Base-by-base conservation (phyloP, 2,329 filamentous ascomycete species). In the Sarocladium brachiariae region DNA sequence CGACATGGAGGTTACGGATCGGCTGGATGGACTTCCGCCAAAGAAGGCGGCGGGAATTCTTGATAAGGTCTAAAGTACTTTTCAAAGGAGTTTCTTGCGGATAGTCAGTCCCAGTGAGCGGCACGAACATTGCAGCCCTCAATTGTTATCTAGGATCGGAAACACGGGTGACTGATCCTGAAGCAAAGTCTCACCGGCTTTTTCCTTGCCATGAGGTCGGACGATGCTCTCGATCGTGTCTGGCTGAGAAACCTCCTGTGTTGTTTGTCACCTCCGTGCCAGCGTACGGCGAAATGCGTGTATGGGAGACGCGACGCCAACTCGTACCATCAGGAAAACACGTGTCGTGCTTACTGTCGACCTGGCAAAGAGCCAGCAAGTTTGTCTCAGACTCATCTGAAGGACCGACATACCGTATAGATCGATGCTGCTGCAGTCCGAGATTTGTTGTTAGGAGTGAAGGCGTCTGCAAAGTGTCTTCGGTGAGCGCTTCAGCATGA, bases 171-270 rank as follows among this genome's bases (percentile, higher is more conserved):
- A 16, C 76, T 68, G 39, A 76, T 73, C 25, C 72, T 63, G 58
- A 83, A 83, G 64, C 81, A 84, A 35, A 83, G 67, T 53, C 78
- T 76, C 54, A 84, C 72, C 50, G 84, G 64, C 31, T 73, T 72
- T n/a, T n/a, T n/a, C n/a, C 52, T 72, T 71, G 9, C 80, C 80
- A 59, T 83, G 74, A 6, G 77, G 74, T 27, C 73, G 70, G 13
- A 83, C 75, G 39, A 78, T 69, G 45, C 72, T 68, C 61, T 83
- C 78, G 53, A 83, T 73, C 38, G 72, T 70, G 53, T 66, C 63
- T 19, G 58, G 51, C 25, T 50, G 33, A 19, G 31, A 16, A 6
- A 50, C 6, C 21, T 50, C 48, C 19, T 50, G 33, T 19, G 48
- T n/a, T n/a, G n/a, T n/a, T 34, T 14, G 33, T 35, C 33, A 39